These are phyloP conservation scores for Zelopaecilomyces penicillatus DNA, from an alignment of 2,329 filamentous ascomycete genomes.

Conservation along the genomic window DNA sequence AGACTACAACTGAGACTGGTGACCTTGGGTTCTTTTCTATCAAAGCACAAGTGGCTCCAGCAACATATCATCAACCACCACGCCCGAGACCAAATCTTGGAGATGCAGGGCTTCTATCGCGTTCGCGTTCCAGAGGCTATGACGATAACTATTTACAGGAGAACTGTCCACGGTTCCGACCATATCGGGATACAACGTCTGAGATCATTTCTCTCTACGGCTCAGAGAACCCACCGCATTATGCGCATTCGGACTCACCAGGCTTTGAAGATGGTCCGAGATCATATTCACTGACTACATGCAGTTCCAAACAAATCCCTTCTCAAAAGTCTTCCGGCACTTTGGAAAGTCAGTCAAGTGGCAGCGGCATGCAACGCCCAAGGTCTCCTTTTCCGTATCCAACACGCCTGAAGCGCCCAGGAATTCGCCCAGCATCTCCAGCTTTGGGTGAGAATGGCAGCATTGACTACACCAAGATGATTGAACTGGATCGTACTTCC, in stretches of 20 bases:
- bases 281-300: constrained; percentile 48
- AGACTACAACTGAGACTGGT: constrained; percentile 57
- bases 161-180: constrained; percentile 37
- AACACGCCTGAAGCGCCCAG: constrained; percentile 46
- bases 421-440: constrained; percentile 40
- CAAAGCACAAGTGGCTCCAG: constrained; percentile 18
- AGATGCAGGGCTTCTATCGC: constrained; percentile 19
- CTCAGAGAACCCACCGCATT: constrained; percentile 39
- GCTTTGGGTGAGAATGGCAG: constrained; percentile 38
- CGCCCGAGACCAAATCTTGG: constrained; percentile 21
- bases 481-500: constrained; percentile 39
- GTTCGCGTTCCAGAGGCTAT: constrained; percentile 19
- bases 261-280: constrained; percentile 37
- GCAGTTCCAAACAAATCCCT: constrained; percentile 37
- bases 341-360: constrained; percentile 38
- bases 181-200: constrained; percentile 43
- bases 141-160: constrained; percentile 28
- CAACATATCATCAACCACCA: constrained; percentile 20
- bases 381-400: constrained; percentile 53
- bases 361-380: constrained; percentile 38
- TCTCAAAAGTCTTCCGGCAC: constrained; percentile 40
- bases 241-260: constrained; percentile 33
- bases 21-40: constrained; percentile 55
- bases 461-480: constrained; percentile 42
- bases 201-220: constrained; percentile 50